These are phyloP conservation scores for Neurospora sp. DNA, from an alignment of 2,329 filamentous ascomycete species.

Conservation along the genomic window DNA sequence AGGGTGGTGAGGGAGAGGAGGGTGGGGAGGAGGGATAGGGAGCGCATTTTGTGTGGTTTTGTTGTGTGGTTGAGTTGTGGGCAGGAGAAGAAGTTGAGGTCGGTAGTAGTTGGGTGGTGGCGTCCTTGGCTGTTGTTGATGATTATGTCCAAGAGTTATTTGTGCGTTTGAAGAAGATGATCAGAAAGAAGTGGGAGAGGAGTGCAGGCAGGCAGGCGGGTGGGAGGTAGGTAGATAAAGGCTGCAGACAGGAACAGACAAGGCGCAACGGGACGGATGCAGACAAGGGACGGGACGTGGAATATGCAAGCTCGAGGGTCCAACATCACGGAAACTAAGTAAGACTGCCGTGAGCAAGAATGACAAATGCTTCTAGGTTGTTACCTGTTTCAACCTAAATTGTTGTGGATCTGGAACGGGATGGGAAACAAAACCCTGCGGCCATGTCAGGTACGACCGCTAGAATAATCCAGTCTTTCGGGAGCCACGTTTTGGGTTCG, in stretches of 20 bases:
- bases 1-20: slow-evolving; percentile 28
- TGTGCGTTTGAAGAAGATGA: background rate
- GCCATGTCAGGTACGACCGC: background rate
- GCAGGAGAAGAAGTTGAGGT: too few species aligned
- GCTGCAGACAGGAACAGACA: background rate
- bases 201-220: background rate
- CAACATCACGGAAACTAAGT: background rate
- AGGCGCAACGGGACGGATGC: background rate
- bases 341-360: background rate
- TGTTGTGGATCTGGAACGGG: background rate
- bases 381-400: background rate
- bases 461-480: background rate
- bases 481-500: background rate
- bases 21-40: slow-evolving; percentile 22
- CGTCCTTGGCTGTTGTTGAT: background rate
- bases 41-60: background rate
- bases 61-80: background rate
- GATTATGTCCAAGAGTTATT: too few species aligned
- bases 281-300: background rate
- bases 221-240: background rate
- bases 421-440: background rate
- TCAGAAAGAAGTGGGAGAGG: background rate
- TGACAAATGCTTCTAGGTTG: background rate
- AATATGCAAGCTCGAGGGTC: background rate
- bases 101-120: background rate